A percentile compares a stretch with the other conserved stretches of the same genome.
These are phyloP conservation scores for Cyathus striatus DNA, from an alignment of 768 basidiomycete species.

Conservation along the genomic window DNA sequence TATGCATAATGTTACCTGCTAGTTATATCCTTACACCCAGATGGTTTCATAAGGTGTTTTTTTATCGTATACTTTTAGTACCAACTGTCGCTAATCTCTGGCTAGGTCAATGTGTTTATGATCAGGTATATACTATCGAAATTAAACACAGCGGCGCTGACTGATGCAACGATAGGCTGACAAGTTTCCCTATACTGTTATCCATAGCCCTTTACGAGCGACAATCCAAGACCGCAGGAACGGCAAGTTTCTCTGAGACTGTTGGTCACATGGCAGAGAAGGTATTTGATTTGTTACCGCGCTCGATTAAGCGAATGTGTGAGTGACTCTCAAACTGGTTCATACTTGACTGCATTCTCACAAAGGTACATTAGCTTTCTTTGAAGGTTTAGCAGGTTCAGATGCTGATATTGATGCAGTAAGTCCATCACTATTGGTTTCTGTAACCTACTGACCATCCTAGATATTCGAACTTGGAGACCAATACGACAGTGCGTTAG, in stretches of 20 bases:
- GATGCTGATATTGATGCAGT: conserved; percentile 74
- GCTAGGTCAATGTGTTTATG: conserved; percentile 81
- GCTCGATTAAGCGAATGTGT: conserved; percentile 73
- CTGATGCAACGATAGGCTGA: conserved; percentile 39
- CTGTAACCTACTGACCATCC: too few species aligned
- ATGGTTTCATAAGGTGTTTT: conserved; percentile 90
- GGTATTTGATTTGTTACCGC: conserved; percentile 69
- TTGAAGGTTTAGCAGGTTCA: conserved; percentile 74
- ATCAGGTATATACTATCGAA: conserved; percentile 47
- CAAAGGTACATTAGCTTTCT: conserved; percentile 46
- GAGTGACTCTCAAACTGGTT: conserved; percentile 21
- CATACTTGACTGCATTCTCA: conserved; percentile 1
- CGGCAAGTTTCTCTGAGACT: conserved; percentile 70
- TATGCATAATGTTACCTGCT: conserved; percentile 82
- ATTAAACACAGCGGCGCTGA: neutral
- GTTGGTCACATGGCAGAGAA: conserved; percentile 62
- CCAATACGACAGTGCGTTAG: conserved; percentile 56
- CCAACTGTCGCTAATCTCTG: neutral
- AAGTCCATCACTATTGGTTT: conserved; percentile 12
- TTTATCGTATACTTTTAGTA: neutral
- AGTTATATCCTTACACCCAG: conserved; percentile 85
- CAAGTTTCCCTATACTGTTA: conserved; percentile 82
- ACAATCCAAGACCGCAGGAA: conserved; percentile 65
- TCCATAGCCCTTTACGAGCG: conserved; percentile 83
- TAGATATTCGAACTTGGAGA: conserved; percentile 82